A percentile compares a stretch with the other conserved stretches of the same genome.
phyloP scores from a whole-genome alignment of 768 basidiomycete species.

The Rhizopogon vinicolor region DNA sequence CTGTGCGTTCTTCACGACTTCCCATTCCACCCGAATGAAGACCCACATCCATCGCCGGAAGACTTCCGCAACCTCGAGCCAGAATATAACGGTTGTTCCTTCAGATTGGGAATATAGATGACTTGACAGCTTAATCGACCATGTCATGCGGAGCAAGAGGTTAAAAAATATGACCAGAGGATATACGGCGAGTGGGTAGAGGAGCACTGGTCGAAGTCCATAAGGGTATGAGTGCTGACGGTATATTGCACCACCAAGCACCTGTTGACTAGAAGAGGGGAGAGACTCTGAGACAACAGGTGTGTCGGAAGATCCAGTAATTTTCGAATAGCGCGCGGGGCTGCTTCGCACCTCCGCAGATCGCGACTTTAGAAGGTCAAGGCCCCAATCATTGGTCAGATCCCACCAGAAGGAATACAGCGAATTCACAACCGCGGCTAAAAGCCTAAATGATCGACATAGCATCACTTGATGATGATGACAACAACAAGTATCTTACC shows the following conservation, averaged over 20 bases:
- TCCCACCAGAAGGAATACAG: conserved; percentile 99
- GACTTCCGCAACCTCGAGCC: conserved; percentile 88
- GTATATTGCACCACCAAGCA: conserved; percentile 8
- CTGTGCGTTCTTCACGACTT: conserved; percentile 60
- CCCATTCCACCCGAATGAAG: conserved; percentile 96
- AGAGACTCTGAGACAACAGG: conserved; percentile 6
- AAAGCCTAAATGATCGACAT: conserved; percentile 49
- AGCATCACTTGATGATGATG: not conserved
- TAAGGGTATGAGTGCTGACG: conserved; percentile 43
- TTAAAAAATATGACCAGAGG: conserved; percentile 80
- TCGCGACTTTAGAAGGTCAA: conserved; percentile 58
- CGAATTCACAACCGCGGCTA: conserved; percentile 84
- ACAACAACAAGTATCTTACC: conserved; percentile 45
- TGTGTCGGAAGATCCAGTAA: conserved; percentile 13
- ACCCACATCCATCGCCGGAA: conserved; percentile 97
- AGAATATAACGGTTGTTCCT: conserved; percentile 79
- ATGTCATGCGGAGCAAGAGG: conserved; percentile 85
- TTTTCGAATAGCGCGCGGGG: conserved; percentile 39
- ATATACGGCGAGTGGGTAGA: conserved; percentile 81
- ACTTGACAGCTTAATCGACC: conserved; percentile 87
- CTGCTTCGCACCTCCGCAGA: conserved; percentile 22
- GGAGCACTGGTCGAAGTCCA: conserved; percentile 70
- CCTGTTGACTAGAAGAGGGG: conserved; percentile 11
- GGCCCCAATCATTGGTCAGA: conserved; percentile 95
- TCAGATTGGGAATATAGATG: conserved; percentile 80